phyloP scores from a whole-genome alignment of 768 basidiomycete genomes.

The Rhodosporidiobolus sp. region DNA sequence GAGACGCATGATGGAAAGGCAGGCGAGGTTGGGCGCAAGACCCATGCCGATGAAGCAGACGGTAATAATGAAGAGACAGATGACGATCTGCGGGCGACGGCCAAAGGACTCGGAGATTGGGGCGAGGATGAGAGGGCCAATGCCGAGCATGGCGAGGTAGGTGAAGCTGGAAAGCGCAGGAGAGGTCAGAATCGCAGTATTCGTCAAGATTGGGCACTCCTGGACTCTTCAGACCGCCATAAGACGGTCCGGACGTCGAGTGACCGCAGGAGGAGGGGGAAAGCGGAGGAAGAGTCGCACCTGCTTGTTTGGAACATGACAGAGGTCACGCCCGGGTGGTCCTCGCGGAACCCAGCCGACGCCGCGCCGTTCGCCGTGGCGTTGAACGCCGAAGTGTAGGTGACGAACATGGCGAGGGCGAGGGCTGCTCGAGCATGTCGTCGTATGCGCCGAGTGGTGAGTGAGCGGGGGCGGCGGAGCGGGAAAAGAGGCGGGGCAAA shows the following conservation, averaged over 20 bases:
- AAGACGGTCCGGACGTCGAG: no score
- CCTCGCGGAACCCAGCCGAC: constrained; percentile 20
- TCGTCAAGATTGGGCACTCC: no score
- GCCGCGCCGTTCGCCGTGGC: constrained; percentile 39
- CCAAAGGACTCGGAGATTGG: constrained; percentile 42
- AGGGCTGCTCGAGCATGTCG: no score
- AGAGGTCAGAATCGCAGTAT: no score
- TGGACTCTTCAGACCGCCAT: no score
- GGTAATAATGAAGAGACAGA: constrained; percentile 28
- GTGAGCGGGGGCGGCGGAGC: no score
- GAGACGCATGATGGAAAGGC: constrained; percentile 30
- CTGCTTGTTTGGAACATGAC: constrained; percentile 18
- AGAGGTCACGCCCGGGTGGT: constrained; percentile 25
- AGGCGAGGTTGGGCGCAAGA: constrained; percentile 34
- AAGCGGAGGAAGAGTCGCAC: constrained; percentile 7
- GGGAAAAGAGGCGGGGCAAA: neutral
- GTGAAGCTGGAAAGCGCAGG: constrained; percentile 6
- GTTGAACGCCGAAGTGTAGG: constrained; percentile 40
- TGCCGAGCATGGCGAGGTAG: constrained; percentile 30
- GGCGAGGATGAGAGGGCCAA: constrained; percentile 24
- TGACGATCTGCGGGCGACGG: constrained; percentile 40
- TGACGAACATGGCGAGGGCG: constrained; percentile 35
- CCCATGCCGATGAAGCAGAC: constrained; percentile 37
- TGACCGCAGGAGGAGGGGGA: neutral
- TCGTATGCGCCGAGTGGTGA: no score